phyloP scores from a whole-genome alignment of 2,329 filamentous ascomycete species.

The Xylaria sp. region DNA sequence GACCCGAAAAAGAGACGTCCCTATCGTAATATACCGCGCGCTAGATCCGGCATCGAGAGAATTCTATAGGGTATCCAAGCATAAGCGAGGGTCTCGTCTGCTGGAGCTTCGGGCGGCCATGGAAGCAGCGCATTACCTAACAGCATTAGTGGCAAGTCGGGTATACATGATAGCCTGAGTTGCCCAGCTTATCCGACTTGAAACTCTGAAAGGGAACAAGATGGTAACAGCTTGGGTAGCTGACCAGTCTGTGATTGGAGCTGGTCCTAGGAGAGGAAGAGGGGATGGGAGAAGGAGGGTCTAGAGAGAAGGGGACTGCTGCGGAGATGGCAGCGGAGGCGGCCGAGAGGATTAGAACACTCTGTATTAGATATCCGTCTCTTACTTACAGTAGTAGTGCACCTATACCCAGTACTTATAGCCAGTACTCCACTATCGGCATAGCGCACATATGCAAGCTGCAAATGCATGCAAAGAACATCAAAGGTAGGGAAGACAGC shows the following conservation, averaged over 20 bases:
- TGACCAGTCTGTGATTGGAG: slow-evolving; percentile 12
- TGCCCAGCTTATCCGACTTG: slow-evolving; percentile 21
- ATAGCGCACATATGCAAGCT: slow-evolving; percentile 11
- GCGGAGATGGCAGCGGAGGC: slow-evolving; percentile 3
- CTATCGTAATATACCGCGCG: slow-evolving; percentile 28
- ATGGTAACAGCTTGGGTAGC: not conserved
- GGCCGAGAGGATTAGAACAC: slow-evolving; percentile 10
- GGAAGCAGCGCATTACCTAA: slow-evolving; percentile 17
- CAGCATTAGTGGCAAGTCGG: slow-evolving; percentile 13
- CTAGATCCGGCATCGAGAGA: slow-evolving; percentile 27
- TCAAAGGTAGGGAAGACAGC: not conserved
- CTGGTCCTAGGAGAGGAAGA: not conserved
- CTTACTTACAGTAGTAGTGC: not conserved
- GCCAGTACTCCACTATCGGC: not conserved
- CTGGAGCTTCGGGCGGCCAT: slow-evolving; percentile 20
- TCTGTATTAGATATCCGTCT: not conserved
- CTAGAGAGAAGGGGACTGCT: not conserved
- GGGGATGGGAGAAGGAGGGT: not conserved
- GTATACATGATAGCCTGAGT: slow-evolving; percentile 9
- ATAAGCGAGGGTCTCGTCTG: slow-evolving; percentile 14
- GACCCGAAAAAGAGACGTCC: slow-evolving; percentile 8
- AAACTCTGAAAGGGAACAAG: slow-evolving; percentile 13
- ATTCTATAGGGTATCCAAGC: slow-evolving; percentile 8
- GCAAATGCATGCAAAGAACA: slow-evolving; percentile 17
- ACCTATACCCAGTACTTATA: not conserved